These are phyloP conservation scores for Alternaria gaisen DNA, from an alignment of 2,329 filamentous ascomycete genomes.

Conservation along the genomic window DNA sequence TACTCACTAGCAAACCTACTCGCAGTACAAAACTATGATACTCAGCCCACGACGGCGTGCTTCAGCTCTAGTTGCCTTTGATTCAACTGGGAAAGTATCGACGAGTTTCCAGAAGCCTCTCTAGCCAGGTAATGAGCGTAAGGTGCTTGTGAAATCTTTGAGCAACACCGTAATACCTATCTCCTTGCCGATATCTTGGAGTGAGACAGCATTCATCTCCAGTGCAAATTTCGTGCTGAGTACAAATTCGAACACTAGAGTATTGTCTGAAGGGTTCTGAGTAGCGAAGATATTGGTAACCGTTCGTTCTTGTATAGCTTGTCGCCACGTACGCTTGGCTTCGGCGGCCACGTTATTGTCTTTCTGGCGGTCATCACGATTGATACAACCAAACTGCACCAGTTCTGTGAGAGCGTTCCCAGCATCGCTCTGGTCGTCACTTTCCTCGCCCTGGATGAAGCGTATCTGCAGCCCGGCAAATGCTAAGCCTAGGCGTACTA, in stretches of 20 bases:
- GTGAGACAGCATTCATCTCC: fast-evolving
- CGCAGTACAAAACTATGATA: background rate
- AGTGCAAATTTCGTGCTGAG: background rate
- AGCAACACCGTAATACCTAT: background rate
- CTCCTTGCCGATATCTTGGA: background rate
- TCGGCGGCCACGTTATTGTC: background rate
- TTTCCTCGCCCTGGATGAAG: background rate
- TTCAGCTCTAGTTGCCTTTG: background rate
- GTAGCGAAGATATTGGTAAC: background rate
- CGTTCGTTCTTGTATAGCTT: background rate
- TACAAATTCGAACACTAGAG: background rate
- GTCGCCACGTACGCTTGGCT: background rate
- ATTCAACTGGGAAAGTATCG: background rate
- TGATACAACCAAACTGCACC: background rate
- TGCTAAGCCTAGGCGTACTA: background rate
- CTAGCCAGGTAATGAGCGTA: background rate
- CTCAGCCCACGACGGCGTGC: background rate
- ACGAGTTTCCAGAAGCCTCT: background rate
- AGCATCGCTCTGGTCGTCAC: background rate
- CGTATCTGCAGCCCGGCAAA: background rate
- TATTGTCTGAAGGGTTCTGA: no score
- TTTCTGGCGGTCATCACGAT: background rate
- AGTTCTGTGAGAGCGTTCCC: background rate
- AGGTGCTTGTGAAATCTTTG: background rate
- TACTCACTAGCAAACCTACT: background rate